Percentiles rank a stretch among this genome's conserved stretches.
Conservation (phyloP, 2,329 filamentous ascomycete genomes). For the Fusarium oxysporum region DNA sequence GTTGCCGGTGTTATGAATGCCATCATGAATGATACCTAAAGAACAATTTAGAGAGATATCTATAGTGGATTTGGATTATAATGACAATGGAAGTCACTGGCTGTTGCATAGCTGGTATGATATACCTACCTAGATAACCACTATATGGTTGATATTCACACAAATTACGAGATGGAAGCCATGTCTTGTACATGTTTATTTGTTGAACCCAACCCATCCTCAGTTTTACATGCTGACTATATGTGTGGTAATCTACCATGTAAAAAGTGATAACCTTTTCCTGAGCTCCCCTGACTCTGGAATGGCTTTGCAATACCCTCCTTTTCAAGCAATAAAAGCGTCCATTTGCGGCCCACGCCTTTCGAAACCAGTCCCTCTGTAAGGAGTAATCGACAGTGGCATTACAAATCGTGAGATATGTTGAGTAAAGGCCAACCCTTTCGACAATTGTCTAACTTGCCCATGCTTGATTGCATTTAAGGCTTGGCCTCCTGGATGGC, state of each 20-base stretch:
- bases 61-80: constrained; percentile 16
- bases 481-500: constrained; percentile 43
- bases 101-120: background rate
- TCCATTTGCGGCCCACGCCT: background rate
- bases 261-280: constrained; percentile 15
- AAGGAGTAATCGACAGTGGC: background rate
- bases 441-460: constrained; percentile 1
- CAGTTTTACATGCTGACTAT: constrained; percentile 1
- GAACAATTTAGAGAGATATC: constrained; percentile 25
- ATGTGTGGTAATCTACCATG: constrained; percentile 8
- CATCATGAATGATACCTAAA: constrained; percentile 37
- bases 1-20: constrained; percentile 25
- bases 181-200: constrained; percentile 23
- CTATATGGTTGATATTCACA: background rate
- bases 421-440: background rate
- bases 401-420: constrained; percentile 17
- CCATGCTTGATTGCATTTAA: constrained; percentile 13
- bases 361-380: background rate
- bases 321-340: constrained; percentile 14
- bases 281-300: constrained; percentile 3
- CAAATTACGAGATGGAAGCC: background rate
- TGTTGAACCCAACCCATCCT: constrained; percentile 14
- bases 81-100: background rate
- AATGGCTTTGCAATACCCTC: constrained; percentile 1
- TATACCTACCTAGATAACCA: background rate